Evolutionary conservation across 176 grass and related monocot genomes (phyloP).

Genomic region (Zea mays): Zm-B73-REFERENCE-NAM-5.0 NC_050099.1:28845001-28845500

Average conservation of each 20-base stretch:
- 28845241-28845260: slow-evolving; percentile 72
- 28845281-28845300: background rate
- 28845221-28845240: slow-evolving; percentile 72
- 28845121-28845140: slow-evolving; percentile 67
- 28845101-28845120: slow-evolving; percentile 11
- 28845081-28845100: background rate
- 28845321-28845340: background rate
- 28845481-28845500: slow-evolving; percentile 8
- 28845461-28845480: slow-evolving; percentile 19
- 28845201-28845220: slow-evolving; percentile 89
- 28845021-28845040: background rate
- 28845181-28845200: slow-evolving; percentile 85
- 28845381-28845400: slow-evolving; percentile 71
- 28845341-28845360: slow-evolving; percentile 77
- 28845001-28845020: background rate
- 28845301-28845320: background rate
- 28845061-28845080: background rate
- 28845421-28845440: background rate
- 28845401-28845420: slow-evolving; percentile 58
- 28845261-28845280: background rate
- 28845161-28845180: slow-evolving; percentile 89
- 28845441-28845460: background rate
- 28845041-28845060: background rate
- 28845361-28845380: slow-evolving; percentile 70
- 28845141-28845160: slow-evolving; percentile 80